These are phyloP conservation scores for Scedosporium dehoogii DNA, from an alignment of 2,329 filamentous ascomycete genomes.

Conservation along the genomic window DNA sequence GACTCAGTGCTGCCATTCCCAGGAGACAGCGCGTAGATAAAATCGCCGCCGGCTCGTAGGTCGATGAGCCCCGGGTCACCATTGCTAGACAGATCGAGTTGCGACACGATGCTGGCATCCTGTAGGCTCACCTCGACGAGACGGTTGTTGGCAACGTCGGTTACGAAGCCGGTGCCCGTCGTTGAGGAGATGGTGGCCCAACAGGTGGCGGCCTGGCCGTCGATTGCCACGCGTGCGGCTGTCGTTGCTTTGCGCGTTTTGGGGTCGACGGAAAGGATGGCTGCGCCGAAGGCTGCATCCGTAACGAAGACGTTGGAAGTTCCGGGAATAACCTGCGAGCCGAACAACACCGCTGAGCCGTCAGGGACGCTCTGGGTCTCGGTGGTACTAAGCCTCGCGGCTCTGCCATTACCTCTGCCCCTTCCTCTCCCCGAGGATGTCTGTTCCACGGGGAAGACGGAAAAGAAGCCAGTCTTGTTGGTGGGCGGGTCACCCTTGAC, in stretches of 20 bases:
- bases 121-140: slow-evolving; percentile 45
- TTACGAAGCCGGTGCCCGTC: slow-evolving; percentile 45
- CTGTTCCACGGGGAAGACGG: slow-evolving; percentile 32
- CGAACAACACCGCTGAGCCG: slow-evolving; percentile 50
- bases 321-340: slow-evolving; percentile 34
- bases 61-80: slow-evolving; percentile 47
- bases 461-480: slow-evolving; percentile 48
- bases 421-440: not conserved
- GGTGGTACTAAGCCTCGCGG: not conserved
- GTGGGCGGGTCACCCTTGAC: slow-evolving; percentile 48
- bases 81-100: slow-evolving; percentile 31
- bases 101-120: slow-evolving; percentile 35
- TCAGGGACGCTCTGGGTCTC: slow-evolving; percentile 21
- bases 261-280: slow-evolving; percentile 33
- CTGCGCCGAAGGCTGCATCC: slow-evolving; percentile 48
- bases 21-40: slow-evolving; percentile 47
- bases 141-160: slow-evolving; percentile 41
- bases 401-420: not conserved
- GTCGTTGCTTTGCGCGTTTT: slow-evolving; percentile 20
- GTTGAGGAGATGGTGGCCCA: slow-evolving; percentile 41
- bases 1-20: slow-evolving; percentile 34
- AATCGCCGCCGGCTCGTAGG: slow-evolving; percentile 37
- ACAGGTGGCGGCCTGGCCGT: slow-evolving; percentile 45
- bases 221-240: slow-evolving; percentile 29
- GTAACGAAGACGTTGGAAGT: slow-evolving; percentile 39